Percentiles rank a stretch among this genome's conserved stretches.
Evolutionary conservation across 2,329 filamentous ascomycete genomes (phyloP).

Genomic region (Curvularia hawaiiensis): DNA sequence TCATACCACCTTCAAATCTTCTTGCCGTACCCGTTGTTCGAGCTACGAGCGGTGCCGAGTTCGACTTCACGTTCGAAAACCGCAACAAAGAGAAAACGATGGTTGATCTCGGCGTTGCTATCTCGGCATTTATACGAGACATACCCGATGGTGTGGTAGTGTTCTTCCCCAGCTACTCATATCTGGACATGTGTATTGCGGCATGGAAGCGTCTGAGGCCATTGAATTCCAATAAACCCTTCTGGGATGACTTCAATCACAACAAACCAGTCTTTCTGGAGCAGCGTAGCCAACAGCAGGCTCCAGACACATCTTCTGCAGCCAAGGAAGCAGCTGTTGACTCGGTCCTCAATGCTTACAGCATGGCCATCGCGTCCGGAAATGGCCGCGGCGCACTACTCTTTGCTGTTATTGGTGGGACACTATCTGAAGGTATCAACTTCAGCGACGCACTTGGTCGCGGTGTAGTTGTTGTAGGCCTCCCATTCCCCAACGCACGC

Average conservation of each 20-base stretch:
- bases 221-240: slow-evolving; percentile 8
- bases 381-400: slow-evolving; percentile 73
- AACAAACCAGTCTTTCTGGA: slow-evolving; percentile 61
- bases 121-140: slow-evolving; percentile 72
- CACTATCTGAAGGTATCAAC: slow-evolving; percentile 97
- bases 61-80: slow-evolving; percentile 88
- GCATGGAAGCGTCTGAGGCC: slow-evolving; percentile 48
- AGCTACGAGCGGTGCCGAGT: slow-evolving; percentile 57
- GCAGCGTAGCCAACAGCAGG: slow-evolving; percentile 36
- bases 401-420: slow-evolving; percentile 89
- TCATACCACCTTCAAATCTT: slow-evolving; percentile 83
- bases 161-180: slow-evolving; percentile 95
- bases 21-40: slow-evolving; percentile 73
- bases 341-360: slow-evolving; percentile 75
- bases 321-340: slow-evolving; percentile 63
- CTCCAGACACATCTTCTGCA: slow-evolving; percentile 62
- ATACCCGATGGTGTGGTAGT: slow-evolving; percentile 90
- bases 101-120: slow-evolving; percentile 71
- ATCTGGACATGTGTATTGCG: slow-evolving; percentile 72
- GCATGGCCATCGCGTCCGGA: slow-evolving; percentile 61
- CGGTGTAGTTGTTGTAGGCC: slow-evolving; percentile 86
- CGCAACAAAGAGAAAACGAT: slow-evolving; percentile 73
- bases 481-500: slow-evolving; percentile 90
- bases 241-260: slow-evolving; percentile 62
- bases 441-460: slow-evolving; percentile 91